phyloP scores from a whole-genome alignment of 169 alveolate species.

The Theileria orientalis region DNA sequence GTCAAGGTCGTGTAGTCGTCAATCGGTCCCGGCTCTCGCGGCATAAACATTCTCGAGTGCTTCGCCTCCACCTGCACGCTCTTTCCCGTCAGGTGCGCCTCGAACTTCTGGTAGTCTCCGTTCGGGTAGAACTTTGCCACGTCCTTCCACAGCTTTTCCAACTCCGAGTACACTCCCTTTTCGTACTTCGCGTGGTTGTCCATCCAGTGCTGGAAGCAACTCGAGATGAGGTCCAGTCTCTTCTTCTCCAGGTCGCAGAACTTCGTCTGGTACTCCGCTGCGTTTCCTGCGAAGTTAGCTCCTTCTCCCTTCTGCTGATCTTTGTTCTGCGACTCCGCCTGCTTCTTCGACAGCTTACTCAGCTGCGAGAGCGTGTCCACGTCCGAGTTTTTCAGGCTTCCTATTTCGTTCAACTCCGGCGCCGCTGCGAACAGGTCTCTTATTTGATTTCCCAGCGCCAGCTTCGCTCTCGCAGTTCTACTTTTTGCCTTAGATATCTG shows the following conservation, averaged over 20 bases:
- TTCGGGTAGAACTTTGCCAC: slow-evolving; percentile 53
- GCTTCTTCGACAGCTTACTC: slow-evolving; percentile 11
- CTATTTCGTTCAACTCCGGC: slow-evolving; percentile 50
- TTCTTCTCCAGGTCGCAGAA: slow-evolving; percentile 39
- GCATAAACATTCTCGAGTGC: slow-evolving; percentile 9
- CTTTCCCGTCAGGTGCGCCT: slow-evolving; percentile 33
- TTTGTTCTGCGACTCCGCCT: background rate
- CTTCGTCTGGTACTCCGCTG: slow-evolving; percentile 33
- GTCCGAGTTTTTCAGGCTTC: slow-evolving; percentile 10
- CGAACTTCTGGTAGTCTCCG: slow-evolving; percentile 38
- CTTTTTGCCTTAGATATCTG: slow-evolving; percentile 42
- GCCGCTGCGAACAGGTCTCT: slow-evolving; percentile 52
- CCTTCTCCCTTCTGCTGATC: background rate
- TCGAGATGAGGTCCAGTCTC: slow-evolving; percentile 37
- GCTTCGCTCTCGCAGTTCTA: slow-evolving; percentile 54
- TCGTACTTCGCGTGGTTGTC: slow-evolving; percentile 50
- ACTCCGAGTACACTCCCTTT: slow-evolving; percentile 22
- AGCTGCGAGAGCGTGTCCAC: slow-evolving; percentile 9
- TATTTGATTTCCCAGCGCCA: slow-evolving; percentile 43
- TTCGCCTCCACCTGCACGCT: background rate
- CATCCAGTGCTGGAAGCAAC: slow-evolving; percentile 47
- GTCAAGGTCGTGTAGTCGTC: background rate
- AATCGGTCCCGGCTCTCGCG: slow-evolving; percentile 10
- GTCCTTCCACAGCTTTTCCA: slow-evolving; percentile 33
- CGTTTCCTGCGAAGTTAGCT: background rate